Evolutionary conservation across 164 flowering plant species (phyloP).

Genomic region (Aristolochia fimbriata): DNA sequence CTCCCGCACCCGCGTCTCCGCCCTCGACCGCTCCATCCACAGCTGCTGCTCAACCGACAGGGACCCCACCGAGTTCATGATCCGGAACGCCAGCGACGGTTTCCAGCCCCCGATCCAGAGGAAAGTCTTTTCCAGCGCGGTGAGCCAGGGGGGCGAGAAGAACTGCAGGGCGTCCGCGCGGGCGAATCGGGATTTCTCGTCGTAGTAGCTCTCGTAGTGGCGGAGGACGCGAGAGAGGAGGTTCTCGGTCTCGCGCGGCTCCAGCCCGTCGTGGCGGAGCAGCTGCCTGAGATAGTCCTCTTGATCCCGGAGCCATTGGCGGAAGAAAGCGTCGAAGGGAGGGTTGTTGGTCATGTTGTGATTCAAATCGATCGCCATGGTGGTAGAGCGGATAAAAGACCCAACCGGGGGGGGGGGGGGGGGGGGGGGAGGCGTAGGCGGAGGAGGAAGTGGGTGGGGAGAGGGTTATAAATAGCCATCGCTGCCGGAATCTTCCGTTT

Average conservation of each 20-base stretch:
- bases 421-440: too few species aligned
- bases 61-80: slow-evolving; percentile 19
- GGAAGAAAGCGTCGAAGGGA: not conserved
- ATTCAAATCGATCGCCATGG: too few species aligned
- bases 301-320: not conserved
- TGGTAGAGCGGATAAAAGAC: too few species aligned
- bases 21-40: slow-evolving; percentile 11
- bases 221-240: not conserved
- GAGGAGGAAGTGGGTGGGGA: too few species aligned
- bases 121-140: slow-evolving; percentile 1
- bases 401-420: too few species aligned
- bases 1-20: slow-evolving; percentile 28
- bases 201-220: not conserved
- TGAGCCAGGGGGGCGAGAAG: slow-evolving; percentile 1
- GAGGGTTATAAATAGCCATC: too few species aligned
- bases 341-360: too few species aligned
- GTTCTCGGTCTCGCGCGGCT: not conserved
- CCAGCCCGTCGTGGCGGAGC: not conserved
- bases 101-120: slow-evolving; percentile 6
- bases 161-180: not conserved
- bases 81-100: slow-evolving; percentile 9
- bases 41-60: slow-evolving; percentile 27
- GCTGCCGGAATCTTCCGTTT: too few species aligned
- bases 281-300: slow-evolving; percentile 1
- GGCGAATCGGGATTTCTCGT: not conserved